phyloP scores from a whole-genome alignment of 2,329 filamentous ascomycete genomes.

The Byssoonygena ceratinophila region DNA sequence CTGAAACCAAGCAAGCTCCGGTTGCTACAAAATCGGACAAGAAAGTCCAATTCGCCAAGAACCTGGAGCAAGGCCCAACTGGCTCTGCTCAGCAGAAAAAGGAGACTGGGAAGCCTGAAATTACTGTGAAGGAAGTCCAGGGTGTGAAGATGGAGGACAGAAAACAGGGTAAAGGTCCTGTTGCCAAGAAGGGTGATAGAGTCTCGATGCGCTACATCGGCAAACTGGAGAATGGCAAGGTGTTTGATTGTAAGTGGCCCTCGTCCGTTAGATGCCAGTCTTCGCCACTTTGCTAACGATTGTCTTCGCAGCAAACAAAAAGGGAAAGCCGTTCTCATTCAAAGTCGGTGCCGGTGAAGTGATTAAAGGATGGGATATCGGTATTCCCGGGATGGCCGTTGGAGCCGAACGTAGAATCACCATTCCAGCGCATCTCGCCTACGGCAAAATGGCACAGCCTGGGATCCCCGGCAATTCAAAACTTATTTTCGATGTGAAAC shows the following conservation, averaged over 20 bases:
- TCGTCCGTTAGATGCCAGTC: background rate
- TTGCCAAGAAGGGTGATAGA: constrained; percentile 79
- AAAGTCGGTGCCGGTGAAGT: constrained; percentile 90
- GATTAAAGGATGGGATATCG: constrained; percentile 98
- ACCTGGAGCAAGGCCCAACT: constrained; percentile 93
- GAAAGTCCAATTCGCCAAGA: constrained; percentile 98
- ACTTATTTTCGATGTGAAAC: constrained; percentile 83
- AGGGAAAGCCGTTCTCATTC: constrained; percentile 94
- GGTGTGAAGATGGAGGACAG: constrained; percentile 93
- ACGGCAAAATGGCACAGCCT: constrained; percentile 71
- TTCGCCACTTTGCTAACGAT: background rate
- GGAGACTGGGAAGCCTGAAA: constrained; percentile 39
- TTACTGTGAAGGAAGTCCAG: constrained; percentile 61
- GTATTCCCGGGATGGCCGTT: constrained; percentile 80
- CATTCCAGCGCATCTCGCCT: constrained; percentile 77
- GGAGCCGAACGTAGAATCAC: constrained; percentile 88
- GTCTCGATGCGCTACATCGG: constrained; percentile 96
- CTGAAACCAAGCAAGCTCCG: constrained; percentile 49
- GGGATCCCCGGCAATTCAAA: constrained; percentile 88
- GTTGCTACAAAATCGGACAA: constrained; percentile 57
- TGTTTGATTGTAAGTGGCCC: constrained; percentile 75
- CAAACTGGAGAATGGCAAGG: constrained; percentile 87
- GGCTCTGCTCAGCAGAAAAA: constrained; percentile 49
- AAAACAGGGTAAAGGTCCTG: constrained; percentile 74
- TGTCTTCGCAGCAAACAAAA: constrained; percentile 70